Conservation (phyloP, 768 basidiomycete genomes). For the Lyophyllum shimeji region DNA sequence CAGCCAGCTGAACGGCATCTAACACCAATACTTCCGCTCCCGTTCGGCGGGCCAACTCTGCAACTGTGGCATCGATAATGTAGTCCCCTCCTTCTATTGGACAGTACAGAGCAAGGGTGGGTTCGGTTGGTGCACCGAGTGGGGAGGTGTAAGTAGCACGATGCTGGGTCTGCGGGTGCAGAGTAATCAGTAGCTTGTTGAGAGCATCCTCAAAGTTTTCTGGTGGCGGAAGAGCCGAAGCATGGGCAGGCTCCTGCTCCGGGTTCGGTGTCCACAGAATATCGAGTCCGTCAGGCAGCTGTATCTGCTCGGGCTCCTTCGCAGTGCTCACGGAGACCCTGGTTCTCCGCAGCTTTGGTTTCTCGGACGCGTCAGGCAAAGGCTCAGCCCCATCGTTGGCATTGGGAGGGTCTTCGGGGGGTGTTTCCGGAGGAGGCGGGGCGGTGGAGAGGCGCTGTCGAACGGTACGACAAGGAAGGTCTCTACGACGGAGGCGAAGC, state of each 20-base stretch:
- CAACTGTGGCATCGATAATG: slow-evolving; percentile 76
- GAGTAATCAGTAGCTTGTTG: slow-evolving; percentile 70
- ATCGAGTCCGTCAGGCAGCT: slow-evolving; percentile 55
- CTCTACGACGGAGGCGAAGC: slow-evolving; percentile 1
- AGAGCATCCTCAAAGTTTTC: slow-evolving; percentile 76
- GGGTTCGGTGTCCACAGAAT: slow-evolving; percentile 66
- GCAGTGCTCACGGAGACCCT: slow-evolving; percentile 27
- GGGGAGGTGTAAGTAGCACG: slow-evolving; percentile 60
- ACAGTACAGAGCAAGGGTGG: slow-evolving; percentile 83
- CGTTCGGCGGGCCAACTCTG: slow-evolving; percentile 70
- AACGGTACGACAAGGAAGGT: not conserved
- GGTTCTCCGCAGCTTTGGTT: slow-evolving; percentile 39
- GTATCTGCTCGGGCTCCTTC: slow-evolving; percentile 42
- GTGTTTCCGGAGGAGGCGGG: slow-evolving; percentile 1
- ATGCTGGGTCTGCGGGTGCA: slow-evolving; percentile 83
- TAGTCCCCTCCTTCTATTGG: slow-evolving; percentile 86
- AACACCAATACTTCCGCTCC: slow-evolving; percentile 82
- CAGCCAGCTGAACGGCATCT: slow-evolving; percentile 81
- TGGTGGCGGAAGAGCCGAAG: slow-evolving; percentile 58
- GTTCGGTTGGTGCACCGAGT: slow-evolving; percentile 61
- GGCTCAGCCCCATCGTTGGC: slow-evolving; percentile 14
- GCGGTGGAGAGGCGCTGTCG: slow-evolving; percentile 10
- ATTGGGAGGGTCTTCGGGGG: slow-evolving; percentile 14
- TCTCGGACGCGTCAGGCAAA: slow-evolving; percentile 41
- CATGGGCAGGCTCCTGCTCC: slow-evolving; percentile 31